Conservation (phyloP, 257 asterid genomes). For the Scutellaria barbata region DNA sequence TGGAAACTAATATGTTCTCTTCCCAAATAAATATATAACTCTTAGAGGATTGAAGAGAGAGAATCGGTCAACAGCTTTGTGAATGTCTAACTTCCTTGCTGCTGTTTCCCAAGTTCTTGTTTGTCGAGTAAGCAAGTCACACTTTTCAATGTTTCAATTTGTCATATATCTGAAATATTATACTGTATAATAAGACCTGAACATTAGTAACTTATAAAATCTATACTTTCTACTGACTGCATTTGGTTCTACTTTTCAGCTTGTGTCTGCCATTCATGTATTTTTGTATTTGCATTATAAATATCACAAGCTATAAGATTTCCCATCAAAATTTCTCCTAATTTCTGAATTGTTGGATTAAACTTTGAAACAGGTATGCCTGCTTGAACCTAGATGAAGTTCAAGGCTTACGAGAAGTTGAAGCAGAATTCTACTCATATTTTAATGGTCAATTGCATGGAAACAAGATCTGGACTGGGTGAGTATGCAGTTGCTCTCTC, state of each 20-base stretch:
- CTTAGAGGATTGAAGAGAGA: not conserved
- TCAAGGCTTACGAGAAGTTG: slow-evolving; percentile 68
- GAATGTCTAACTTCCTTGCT: not conserved
- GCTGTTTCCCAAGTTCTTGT: not conserved
- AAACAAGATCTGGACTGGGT: slow-evolving; percentile 93
- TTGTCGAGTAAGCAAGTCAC: not conserved
- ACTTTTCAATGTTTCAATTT: not conserved
- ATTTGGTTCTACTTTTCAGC: slow-evolving; percentile 9
- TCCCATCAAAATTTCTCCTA: slow-evolving; percentile 4
- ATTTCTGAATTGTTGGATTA: slow-evolving; percentile 29
- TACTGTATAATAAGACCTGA: slow-evolving; percentile 5
- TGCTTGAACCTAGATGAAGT: slow-evolving; percentile 64
- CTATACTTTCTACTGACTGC: not conserved
- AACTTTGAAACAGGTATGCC: slow-evolving; percentile 57
- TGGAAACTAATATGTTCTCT: not conserved
- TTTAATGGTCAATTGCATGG: slow-evolving; percentile 70
- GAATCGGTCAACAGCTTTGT: not conserved
- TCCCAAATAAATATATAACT: not conserved
- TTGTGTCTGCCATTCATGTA: slow-evolving; percentile 12
- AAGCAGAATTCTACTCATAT: slow-evolving; percentile 69
- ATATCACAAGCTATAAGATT: not conserved
- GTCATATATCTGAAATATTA: slow-evolving; percentile 14
- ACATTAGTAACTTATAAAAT: not conserved
- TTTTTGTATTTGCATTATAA: slow-evolving; percentile 12
- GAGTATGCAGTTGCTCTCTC: slow-evolving; percentile 40